Percentiles rank a stretch among this genome's conserved stretches.
These are phyloP conservation scores for Amaranthus cruentus DNA, from an alignment of 148 eudicot species.

Conservation along the genomic window DNA sequence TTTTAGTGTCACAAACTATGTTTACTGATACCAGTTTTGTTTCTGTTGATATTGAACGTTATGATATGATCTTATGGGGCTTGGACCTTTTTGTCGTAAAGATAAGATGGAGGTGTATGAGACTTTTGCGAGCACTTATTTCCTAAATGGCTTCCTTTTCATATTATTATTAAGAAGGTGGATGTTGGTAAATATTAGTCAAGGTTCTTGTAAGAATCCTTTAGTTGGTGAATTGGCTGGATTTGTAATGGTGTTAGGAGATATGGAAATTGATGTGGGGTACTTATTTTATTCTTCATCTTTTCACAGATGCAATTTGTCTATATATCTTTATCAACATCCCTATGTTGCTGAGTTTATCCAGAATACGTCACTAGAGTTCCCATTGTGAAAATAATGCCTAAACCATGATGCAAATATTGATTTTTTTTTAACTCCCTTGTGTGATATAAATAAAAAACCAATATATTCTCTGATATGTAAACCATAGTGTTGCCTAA, in stretches of 20 bases:
- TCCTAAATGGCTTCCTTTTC: not conserved
- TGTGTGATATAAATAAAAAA: too few relatives aligned
- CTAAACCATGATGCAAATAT: not conserved
- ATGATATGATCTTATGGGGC: not conserved
- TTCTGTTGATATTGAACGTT: conserved; percentile 1
- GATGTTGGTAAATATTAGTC: not conserved
- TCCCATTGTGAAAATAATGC: not conserved
- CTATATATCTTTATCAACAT: not conserved
- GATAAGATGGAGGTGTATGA: not conserved
- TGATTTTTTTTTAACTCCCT: too few relatives aligned
- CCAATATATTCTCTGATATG: too few relatives aligned
- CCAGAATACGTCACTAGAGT: not conserved
- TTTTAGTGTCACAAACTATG: too few relatives aligned
- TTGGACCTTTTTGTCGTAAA: not conserved
- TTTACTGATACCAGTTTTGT: not conserved
- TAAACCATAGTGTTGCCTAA: too few relatives aligned
- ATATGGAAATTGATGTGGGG: not conserved
- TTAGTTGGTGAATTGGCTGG: not conserved
- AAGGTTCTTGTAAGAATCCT: not conserved
- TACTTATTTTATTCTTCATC: too few relatives aligned
- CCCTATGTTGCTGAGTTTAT: not conserved
- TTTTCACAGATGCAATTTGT: not conserved
- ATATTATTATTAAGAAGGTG: not conserved
- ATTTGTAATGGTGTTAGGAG: not conserved
- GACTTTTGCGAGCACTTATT: not conserved